These are phyloP conservation scores for Gleditsia sinensis DNA, from an alignment of 306 rosid species.

Conservation along the genomic window DNA sequence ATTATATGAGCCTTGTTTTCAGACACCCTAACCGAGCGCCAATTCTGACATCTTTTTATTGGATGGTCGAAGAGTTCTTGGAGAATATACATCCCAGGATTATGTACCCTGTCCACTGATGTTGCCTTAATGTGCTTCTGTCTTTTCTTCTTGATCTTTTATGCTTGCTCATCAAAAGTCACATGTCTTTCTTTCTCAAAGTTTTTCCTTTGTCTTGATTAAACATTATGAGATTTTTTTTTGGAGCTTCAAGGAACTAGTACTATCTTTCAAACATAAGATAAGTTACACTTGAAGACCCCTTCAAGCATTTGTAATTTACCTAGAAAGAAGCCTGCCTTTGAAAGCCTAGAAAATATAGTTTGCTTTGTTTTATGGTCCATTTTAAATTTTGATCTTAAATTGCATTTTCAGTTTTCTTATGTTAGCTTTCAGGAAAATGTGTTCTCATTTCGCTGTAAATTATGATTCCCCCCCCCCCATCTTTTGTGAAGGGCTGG, in stretches of 20 bases:
- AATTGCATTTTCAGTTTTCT: constrained; percentile 23
- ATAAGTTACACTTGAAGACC: background rate
- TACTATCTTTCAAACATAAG: background rate
- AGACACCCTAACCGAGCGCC: background rate
- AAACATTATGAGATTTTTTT: background rate
- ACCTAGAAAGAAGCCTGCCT: background rate
- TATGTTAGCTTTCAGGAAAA: constrained; percentile 9
- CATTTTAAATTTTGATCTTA: constrained; percentile 11
- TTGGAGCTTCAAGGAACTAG: background rate
- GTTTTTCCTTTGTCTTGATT: background rate
- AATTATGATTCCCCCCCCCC: constrained; percentile 18
- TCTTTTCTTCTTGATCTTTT: background rate
- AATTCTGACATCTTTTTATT: background rate
- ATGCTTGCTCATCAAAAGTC: background rate
- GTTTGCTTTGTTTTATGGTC: background rate
- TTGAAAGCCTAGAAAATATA: background rate
- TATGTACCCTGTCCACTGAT: background rate
- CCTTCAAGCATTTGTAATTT: background rate
- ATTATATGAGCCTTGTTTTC: background rate
- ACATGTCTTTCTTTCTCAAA: background rate
- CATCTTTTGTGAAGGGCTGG: constrained; percentile 73
- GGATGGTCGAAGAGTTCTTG: background rate
- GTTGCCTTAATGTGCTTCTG: background rate
- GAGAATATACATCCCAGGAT: background rate
- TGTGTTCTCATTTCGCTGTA: constrained; percentile 15